Evolutionary conservation across 1,284 basidiomycete genomes (phyloP), one percentile per base, ranked within the genome.

Genomic region (Ceratobasidium sp.): DNA sequence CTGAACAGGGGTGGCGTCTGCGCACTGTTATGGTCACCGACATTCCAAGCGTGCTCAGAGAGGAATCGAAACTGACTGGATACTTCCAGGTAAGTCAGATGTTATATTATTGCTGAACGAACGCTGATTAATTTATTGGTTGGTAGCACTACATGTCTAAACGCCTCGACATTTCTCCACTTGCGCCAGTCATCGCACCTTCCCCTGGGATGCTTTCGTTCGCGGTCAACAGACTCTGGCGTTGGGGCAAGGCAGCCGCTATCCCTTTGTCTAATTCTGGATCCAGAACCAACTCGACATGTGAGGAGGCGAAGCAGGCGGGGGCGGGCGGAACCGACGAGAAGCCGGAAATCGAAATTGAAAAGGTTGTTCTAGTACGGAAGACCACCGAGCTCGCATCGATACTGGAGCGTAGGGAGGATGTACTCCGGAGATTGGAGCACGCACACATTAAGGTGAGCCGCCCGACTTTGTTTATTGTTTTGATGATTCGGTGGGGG

Each of bases 21-120:
- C 88, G 94, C 17, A 95, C 95, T 0, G 83, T 97, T 74, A 93
- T 97, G 91, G 91, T 97, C 19, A 89, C 91, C 56, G 96, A 97
- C 79, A 84, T 98, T 11, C 95, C 95, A 0, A 85, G 84, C 1
- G 83, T 86, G 6, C 85, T 97, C 73, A 88, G 94, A 67, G 87
- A 87, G 48, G 92, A 94, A 80, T 88, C 86, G 77, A 88, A 89
- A 51, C 84, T 95, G 62, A 88, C 89, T 77, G 89, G 91, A 71
- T 95, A 94, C 80, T 95, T 95, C 79, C 89, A 91, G 56, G 67
- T 71, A 29, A 47, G 67, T 63, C 78, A 27, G 47, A n/a, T 29
- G 44, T 14, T 11, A 24, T 24, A 47, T 48, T 11, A 45, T 59
- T 29, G 24, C 45, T 57, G 44, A 27, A 27, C 44, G 14, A 36